Evolutionary conservation across 768 basidiomycete species (phyloP).

Genomic region (Suillus sp.): DNA sequence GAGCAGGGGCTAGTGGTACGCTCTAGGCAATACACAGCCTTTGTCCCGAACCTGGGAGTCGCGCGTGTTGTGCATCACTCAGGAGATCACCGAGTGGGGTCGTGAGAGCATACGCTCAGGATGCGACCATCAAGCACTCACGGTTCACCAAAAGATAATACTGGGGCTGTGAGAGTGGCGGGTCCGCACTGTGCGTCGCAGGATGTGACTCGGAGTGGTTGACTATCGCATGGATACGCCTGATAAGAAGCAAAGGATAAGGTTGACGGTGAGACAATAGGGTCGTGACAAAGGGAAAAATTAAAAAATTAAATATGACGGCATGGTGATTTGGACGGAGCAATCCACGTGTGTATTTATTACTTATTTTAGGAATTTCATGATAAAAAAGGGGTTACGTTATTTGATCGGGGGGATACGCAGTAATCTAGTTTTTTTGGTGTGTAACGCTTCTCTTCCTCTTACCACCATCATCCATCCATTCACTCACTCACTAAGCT

Average conservation of each 20-base stretch:
- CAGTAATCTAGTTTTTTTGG: slow-evolving; percentile 6
- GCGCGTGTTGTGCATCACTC: background rate
- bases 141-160: background rate
- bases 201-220: too few species aligned
- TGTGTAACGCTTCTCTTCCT: background rate
- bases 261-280: background rate
- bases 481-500: background rate
- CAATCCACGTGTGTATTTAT: background rate
- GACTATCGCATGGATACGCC: too few species aligned
- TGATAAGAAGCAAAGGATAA: background rate
- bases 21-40: background rate
- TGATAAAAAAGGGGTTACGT: slow-evolving; percentile 7
- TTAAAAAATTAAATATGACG: slow-evolving; percentile 1
- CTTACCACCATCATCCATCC: slow-evolving; percentile 3
- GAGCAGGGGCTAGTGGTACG: too few species aligned
- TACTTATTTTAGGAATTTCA: background rate
- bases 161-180: too few species aligned
- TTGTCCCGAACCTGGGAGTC: background rate
- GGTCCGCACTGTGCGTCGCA: too few species aligned
- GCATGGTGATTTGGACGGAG: background rate
- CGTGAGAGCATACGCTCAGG: too few species aligned
- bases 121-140: background rate
- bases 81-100: background rate
- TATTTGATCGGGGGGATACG: slow-evolving; percentile 8
- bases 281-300: background rate